Percentiles rank a stretch among this genome's conserved stretches.
These are phyloP conservation scores for Crithidia sp. DNA, from an alignment of 208 protist genomes.

Conservation along the genomic window DNA sequence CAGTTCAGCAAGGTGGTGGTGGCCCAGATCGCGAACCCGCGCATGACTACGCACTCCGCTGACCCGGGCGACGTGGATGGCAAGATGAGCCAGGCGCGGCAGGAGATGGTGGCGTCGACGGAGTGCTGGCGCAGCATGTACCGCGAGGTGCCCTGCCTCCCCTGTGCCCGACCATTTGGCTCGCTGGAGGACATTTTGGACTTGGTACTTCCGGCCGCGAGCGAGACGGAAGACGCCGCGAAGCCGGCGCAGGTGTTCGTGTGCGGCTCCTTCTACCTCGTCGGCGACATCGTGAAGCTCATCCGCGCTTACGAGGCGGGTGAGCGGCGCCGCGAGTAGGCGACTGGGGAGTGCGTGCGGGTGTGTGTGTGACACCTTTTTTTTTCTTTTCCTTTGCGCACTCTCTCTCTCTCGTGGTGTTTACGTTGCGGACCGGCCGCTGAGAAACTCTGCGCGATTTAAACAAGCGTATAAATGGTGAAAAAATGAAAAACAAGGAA, in stretches of 20 bases:
- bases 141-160: conserved; percentile 69
- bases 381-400: neutral
- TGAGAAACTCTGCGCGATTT: too few species aligned
- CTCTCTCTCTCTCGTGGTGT: neutral
- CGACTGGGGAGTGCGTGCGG: too few species aligned
- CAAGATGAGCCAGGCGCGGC: conserved; percentile 33
- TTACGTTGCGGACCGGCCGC: too few species aligned
- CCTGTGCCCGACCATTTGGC: conserved; percentile 52
- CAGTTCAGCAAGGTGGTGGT: conserved; percentile 76
- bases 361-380: neutral
- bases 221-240: conserved; percentile 57
- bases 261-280: conserved; percentile 88
- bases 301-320: conserved; percentile 33
- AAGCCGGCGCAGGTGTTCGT: conserved; percentile 82
- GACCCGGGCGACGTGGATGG: conserved; percentile 29
- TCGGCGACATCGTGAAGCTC: conserved; percentile 72
- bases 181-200: conserved; percentile 70
- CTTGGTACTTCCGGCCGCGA: conserved; percentile 46
- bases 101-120: conserved; percentile 47
- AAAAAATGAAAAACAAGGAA: too few species aligned
- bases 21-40: conserved; percentile 56
- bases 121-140: conserved; percentile 74
- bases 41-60: conserved; percentile 42
- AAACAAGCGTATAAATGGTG: too few species aligned
- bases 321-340: conserved; percentile 20